Evolutionary conservation across 164 flowering plant genomes (phyloP), one percentile per base, ranked within the genome.

Genomic region (Vitis labrusca): DNA sequence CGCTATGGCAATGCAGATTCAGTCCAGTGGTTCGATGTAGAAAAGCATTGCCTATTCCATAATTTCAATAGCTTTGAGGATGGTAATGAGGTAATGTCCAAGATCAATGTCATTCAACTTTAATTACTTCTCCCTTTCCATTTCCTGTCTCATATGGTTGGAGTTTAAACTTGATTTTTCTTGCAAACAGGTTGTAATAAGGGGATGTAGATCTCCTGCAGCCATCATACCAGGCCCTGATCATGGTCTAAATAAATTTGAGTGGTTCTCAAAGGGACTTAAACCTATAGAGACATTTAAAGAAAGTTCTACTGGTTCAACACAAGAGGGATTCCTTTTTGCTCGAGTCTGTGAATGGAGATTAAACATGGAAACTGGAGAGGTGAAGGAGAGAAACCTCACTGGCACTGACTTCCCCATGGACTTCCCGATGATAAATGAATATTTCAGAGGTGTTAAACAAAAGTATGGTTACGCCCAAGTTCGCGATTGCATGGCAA

Each of bases 181-280:
- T 23, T 23, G 27, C 27, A 23, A 23, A 59, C 81, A 88, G 94
- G 86, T 89, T 44, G 80, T 89, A 2, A 85, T 88, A 72, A 32
- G 82, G 76, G 92, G 83, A 14, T 90, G 88, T 52, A 81, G 85
- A 67, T 81, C 89, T 63, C 78, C 47, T 13, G 78, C 65, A 54
- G 85, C 91, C 10, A 71, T 88, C 23, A 67, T 88, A 63, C 91
- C 94, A 11, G 94, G 88, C 8, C 90, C 90, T 29, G 91, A 85
- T 55, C 52, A 64, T 5, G 88, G 87, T 15, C n/a, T 62, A 13
- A 64, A 85, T 64, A 86, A 84, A 59, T 78, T 71, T 61, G 85
- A 88, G 62, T 86, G 87, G 86, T 87, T 86, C 50, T 86, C 94
- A 1, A 79, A 71, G 66, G 77, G 85, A 9, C 71, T 89, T 37